These are phyloP conservation scores for Fusarium sp. DNA, from an alignment of 2,329 filamentous ascomycete genomes.

Conservation along the genomic window DNA sequence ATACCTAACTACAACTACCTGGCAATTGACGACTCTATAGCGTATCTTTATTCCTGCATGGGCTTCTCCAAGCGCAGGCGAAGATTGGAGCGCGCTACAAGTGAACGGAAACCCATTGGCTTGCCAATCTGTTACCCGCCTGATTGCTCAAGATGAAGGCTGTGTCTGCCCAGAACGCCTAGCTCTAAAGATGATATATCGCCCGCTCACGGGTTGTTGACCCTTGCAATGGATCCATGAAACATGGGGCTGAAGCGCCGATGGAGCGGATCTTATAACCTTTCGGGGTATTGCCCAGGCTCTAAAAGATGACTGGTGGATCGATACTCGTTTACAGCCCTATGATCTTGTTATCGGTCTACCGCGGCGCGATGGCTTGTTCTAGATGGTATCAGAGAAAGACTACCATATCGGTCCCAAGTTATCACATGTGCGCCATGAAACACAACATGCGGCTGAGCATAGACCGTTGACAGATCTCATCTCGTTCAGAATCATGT, in stretches of 20 bases:
- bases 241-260: not conserved
- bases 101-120: rapidly evolving
- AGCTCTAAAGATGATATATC: not conserved
- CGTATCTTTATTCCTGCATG: not conserved
- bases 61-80: not conserved
- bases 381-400: not conserved
- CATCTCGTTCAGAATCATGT: not conserved
- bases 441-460: not conserved
- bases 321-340: not conserved
- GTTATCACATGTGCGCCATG: not conserved
- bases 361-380: not conserved
- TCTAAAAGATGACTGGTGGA: not conserved
- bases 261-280: not conserved
- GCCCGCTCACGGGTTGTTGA: not conserved
- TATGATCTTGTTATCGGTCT: not conserved
- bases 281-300: not conserved
- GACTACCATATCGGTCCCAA: not conserved
- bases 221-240: too few relatives aligned
- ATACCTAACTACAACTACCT: not conserved
- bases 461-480: not conserved
- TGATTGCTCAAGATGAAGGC: not conserved
- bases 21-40: not conserved
- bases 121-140: not conserved
- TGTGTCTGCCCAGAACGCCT: not conserved
- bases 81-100: rapidly evolving